phyloP scores from a whole-genome alignment of 2,329 filamentous ascomycete species.

The Coniochaeta hoffmannii region DNA sequence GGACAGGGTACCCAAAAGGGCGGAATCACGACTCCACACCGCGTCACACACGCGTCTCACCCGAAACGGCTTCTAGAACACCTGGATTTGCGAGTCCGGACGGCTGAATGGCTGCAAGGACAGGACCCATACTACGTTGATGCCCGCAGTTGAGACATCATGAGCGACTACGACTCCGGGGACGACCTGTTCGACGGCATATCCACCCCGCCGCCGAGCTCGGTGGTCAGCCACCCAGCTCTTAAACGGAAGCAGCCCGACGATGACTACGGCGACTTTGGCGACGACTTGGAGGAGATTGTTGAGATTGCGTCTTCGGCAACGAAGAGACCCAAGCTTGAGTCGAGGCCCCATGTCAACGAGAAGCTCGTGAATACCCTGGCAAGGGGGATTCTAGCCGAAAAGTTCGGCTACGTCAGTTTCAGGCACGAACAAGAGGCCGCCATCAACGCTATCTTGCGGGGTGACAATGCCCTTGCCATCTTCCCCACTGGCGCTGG shows the following conservation, averaged over 20 bases:
- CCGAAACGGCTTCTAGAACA: not conserved
- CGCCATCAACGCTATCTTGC: constrained; percentile 29
- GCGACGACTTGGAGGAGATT: constrained; percentile 7
- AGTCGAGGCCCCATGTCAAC: not conserved
- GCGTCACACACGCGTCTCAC: not conserved
- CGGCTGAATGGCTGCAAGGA: not conserved
- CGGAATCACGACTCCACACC: not conserved
- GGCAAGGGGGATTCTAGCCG: constrained; percentile 21
- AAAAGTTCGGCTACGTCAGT: constrained; percentile 29
- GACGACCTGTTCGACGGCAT: constrained; percentile 22
- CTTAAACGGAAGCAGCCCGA: not conserved
- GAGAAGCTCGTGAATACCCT: not conserved
- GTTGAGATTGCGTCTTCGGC: not conserved
- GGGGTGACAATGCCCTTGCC: constrained; percentile 32
- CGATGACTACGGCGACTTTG: constrained; percentile 1
- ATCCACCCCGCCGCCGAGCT: constrained; percentile 9
- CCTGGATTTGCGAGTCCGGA: not conserved
- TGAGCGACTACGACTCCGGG: constrained; percentile 22
- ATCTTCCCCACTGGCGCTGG: constrained; percentile 41
- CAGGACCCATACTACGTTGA: not conserved
- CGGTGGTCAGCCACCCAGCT: not conserved
- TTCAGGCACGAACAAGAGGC: constrained; percentile 39
- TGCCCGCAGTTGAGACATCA: not conserved
- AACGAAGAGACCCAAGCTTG: constrained; percentile 5
- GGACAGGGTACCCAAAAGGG: not conserved